These are phyloP conservation scores for Dothidotthia symphoricarpi DNA, from an alignment of 2,329 filamentous ascomycete genomes.

Conservation along the genomic window DNA sequence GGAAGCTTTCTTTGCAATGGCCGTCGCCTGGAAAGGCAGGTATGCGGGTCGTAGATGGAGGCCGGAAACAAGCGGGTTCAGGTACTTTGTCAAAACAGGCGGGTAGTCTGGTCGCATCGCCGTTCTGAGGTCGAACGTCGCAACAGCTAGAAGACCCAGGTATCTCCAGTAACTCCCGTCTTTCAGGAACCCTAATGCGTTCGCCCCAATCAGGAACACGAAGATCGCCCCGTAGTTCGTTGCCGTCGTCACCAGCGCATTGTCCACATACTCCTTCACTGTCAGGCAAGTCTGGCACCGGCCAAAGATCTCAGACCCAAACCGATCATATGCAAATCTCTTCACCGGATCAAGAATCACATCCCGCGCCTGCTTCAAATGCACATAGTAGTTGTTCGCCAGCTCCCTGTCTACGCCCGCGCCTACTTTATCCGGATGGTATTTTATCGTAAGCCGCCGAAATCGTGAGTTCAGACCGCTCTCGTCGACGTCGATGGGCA, in stretches of 20 bases:
- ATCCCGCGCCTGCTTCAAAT: conserved; percentile 80
- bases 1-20: conserved; percentile 70
- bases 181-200: conserved; percentile 36
- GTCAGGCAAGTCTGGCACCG: conserved; percentile 59
- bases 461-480: conserved; percentile 80
- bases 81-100: conserved; percentile 44
- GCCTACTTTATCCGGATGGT: conserved; percentile 80
- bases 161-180: conserved; percentile 48
- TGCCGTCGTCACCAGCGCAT: conserved; percentile 53
- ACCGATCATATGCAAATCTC: conserved; percentile 77
- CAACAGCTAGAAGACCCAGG: conserved; percentile 53
- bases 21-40: conserved; percentile 81
- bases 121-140: conserved; percentile 57
- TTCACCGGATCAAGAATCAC: conserved; percentile 79
- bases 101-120: conserved; percentile 54
- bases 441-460: conserved; percentile 61
- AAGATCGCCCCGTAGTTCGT: conserved; percentile 31
- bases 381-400: conserved; percentile 64
- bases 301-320: conserved; percentile 66
- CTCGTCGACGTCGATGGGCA: conserved; percentile 68
- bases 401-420: conserved; percentile 25
- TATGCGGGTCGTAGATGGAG: conserved; percentile 57
- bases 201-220: conserved; percentile 31
- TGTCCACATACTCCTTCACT: conserved; percentile 68
- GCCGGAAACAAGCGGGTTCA: conserved; percentile 50